These are phyloP conservation scores for Ascoidea tarda DNA, from an alignment of 805 yeast genomes.

Conservation along the genomic window DNA sequence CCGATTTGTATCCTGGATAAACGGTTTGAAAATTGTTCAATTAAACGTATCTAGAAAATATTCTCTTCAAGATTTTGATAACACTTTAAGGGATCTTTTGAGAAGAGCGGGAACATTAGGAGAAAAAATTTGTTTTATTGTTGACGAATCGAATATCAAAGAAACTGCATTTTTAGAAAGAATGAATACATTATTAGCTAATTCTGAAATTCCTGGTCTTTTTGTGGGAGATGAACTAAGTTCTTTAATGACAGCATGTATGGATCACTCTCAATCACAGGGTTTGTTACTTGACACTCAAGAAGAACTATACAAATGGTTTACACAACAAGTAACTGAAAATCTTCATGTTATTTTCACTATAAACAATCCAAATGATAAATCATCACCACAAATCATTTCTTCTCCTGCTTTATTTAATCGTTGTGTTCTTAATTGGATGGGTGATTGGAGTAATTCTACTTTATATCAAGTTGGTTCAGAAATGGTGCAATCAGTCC, in stretches of 20 bases:
- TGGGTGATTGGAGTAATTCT: conserved; percentile 64
- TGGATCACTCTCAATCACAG: conserved; percentile 38
- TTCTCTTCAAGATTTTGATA: conserved; percentile 51
- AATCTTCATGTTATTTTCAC: conserved; percentile 80
- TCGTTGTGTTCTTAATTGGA: conserved; percentile 78
- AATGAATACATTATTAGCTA: conserved; percentile 87
- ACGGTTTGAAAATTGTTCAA: conserved; percentile 51
- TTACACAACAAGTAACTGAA: conserved; percentile 45
- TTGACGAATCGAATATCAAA: conserved; percentile 68
- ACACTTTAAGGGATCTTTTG: conserved; percentile 40
- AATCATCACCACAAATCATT: conserved; percentile 28
- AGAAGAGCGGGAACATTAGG: conserved; percentile 36
- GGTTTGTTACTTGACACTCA: conserved; percentile 53
- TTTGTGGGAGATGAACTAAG: conserved; percentile 62
- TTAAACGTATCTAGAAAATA: conserved; percentile 42
- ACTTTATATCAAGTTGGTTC: conserved; percentile 38
- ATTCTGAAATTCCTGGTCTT: conserved; percentile 84
- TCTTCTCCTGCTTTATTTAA: conserved; percentile 84
- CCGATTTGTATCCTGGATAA: conserved; percentile 84
- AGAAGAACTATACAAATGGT: conserved; percentile 67
- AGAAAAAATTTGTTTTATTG: conserved; percentile 51
- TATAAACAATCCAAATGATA: conserved; percentile 35
- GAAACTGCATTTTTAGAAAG: conserved; percentile 76
- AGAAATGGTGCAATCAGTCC: conserved; percentile 26
- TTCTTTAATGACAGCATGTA: conserved; percentile 36